phyloP scores from a whole-genome alignment of 371 early-diverging fungal genomes.

The Mortierella polycephala region DNA sequence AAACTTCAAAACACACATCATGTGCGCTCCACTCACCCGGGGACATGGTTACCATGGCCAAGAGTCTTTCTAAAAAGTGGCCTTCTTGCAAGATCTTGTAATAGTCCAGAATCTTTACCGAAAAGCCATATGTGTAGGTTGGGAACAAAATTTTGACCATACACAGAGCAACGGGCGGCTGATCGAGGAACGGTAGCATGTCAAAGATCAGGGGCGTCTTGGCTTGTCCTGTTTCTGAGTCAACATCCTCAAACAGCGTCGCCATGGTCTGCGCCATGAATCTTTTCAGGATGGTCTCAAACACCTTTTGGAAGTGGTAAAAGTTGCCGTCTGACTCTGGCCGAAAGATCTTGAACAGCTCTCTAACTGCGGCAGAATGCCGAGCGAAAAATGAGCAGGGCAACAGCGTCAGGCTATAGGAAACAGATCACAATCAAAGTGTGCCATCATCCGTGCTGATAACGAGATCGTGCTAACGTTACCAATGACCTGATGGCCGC shows the following conservation, averaged over 20 bases:
- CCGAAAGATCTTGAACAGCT: slow-evolving; percentile 49
- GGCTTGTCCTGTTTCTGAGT: slow-evolving; percentile 33
- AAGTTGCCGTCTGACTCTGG: slow-evolving; percentile 54
- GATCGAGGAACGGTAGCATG: slow-evolving; percentile 51
- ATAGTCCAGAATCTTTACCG: slow-evolving; percentile 34
- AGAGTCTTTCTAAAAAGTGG: slow-evolving; percentile 44
- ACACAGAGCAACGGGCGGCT: slow-evolving; percentile 31
- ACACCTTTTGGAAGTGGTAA: slow-evolving; percentile 51
- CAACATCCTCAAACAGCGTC: slow-evolving; percentile 40
- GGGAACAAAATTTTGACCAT: slow-evolving; percentile 43
- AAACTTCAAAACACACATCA: background rate
- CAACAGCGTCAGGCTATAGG: no score
- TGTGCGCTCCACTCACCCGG: slow-evolving; percentile 17
- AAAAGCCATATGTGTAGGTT: slow-evolving; percentile 34
- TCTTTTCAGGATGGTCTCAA: slow-evolving; percentile 47
- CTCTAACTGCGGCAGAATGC: slow-evolving; percentile 27
- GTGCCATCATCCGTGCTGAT: no score
- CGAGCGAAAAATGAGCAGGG: background rate
- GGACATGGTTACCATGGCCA: slow-evolving; percentile 41
- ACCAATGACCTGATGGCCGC: slow-evolving; percentile 41
- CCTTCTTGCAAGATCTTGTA: slow-evolving; percentile 29
- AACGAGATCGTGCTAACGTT: background rate
- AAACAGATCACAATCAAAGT: no score
- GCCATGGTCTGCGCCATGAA: slow-evolving; percentile 45
- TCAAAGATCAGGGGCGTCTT: slow-evolving; percentile 43